Base-by-base conservation (phyloP, 495 filamentous ascomycete species). In the Tuber magnatum region DNA sequence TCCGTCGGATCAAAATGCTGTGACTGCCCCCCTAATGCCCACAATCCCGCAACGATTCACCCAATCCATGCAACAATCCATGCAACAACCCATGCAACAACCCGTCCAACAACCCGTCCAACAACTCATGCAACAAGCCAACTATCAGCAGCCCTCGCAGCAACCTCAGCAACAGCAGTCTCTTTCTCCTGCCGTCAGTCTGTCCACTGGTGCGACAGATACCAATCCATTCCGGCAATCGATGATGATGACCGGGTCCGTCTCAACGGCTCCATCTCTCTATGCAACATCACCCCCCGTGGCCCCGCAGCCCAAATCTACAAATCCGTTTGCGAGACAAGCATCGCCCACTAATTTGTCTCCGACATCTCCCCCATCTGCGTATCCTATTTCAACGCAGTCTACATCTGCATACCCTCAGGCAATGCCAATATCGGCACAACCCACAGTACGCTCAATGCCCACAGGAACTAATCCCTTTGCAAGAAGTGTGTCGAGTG, bases 171-270 rank as follows among this genome's bases (percentile, higher is more conserved):
- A 46, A 0, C 39, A 68, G 41, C 78, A 78, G 56, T 73, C 76
- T 38, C 77, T 71, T 69, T 73, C 77, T 14, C 77, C 87, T 41
- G 81, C 88, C 0, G 69, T 61, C 35, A 76, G 74, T 71, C 79
- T 75, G 68, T 80, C 76, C 83, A 86, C 84, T 0, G 83, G 83
- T 6, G 85, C 87, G 71, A 91, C 91, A 75, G 88, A 85, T 20
- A 94, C 93, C 5, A 97, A 97, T 82, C 94, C 94, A 7, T 97
- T 97, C 86, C 88, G 94, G 56, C 91, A 92, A 81, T 95, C 93
- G 3, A 93, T 93, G 88, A 85, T 95, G 85, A 84, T 90, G 81
- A 86, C 85, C 32, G 77, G 77, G 5, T 79, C 73, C 78, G 75
- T 70, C 32, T 68, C 71, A 85, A 82, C 82, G 85, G 82, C 84